phyloP scores from a whole-genome alignment of 2,329 filamentous ascomycete genomes.

The Pleoardoris graminearum region DNA sequence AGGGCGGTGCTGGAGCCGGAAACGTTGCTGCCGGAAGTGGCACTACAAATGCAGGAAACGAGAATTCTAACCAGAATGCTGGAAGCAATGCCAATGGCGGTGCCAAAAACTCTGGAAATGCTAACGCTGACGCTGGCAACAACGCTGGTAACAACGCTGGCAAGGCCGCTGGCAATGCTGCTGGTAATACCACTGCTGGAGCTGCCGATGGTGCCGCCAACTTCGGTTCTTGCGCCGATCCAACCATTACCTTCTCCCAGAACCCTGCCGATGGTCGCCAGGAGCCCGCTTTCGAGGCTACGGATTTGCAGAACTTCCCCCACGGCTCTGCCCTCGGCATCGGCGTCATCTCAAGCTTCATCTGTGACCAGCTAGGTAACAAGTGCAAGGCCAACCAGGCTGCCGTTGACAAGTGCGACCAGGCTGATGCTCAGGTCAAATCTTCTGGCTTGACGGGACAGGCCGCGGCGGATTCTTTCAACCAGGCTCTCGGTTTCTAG shows the following conservation, averaged over 20 bases:
- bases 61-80: not conserved
- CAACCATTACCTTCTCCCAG: slow-evolving; percentile 54
- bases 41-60: slow-evolving; percentile 21
- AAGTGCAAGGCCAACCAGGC: slow-evolving; percentile 27
- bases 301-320: slow-evolving; percentile 51
- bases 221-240: slow-evolving; percentile 54
- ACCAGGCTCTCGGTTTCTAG: slow-evolving; percentile 31
- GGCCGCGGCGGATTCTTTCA: slow-evolving; percentile 36
- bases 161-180: slow-evolving; percentile 1
- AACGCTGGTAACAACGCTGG: not conserved
- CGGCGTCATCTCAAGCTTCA: slow-evolving; percentile 54
- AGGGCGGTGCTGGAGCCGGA: slow-evolving; percentile 23
- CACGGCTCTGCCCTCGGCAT: slow-evolving; percentile 58
- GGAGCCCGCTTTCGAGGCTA: slow-evolving; percentile 49
- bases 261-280: slow-evolving; percentile 55
- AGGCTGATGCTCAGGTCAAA: slow-evolving; percentile 24
- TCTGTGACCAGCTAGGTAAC: slow-evolving; percentile 50
- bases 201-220: slow-evolving; percentile 27
- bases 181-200: not conserved
- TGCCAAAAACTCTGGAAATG: not conserved
- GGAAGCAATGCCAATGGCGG: not conserved
- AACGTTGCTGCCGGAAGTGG: slow-evolving; percentile 22
- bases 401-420: slow-evolving; percentile 27
- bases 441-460: slow-evolving; percentile 21
- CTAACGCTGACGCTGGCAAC: not conserved